Evolutionary conservation across 176 grass and related monocot species (phyloP), one percentile per base, ranked within the genome.

Genomic region (Avena atlantica): DNA sequence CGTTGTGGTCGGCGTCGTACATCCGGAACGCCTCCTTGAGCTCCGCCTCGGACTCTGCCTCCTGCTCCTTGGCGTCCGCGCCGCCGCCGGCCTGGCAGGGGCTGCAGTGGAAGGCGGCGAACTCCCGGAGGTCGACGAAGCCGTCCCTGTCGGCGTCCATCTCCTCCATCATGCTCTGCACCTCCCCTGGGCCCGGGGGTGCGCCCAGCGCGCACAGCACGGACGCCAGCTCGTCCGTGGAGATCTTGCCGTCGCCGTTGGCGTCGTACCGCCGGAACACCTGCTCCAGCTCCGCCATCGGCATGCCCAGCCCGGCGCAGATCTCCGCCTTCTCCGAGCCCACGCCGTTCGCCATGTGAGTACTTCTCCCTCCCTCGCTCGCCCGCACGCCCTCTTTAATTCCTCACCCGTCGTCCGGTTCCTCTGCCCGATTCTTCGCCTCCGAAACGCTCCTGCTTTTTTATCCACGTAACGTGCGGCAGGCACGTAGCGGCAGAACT

Each of bases 211-310:
- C 85, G 24, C 62, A 80, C 34, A 95, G 80, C 74, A 88, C 80
- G 25, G 74, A 72, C 29, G 74, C 88, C 36, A 92, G 74, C 86
- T 95, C 93, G 19, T 87, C 84, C 42, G 62, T 50, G 10, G 93
- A 92, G 88, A 95, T 95, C 93, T 79, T 88, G 69, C 90, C 88
- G 86, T 90, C 90, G 88, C 90, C 87, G 87, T 94, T 89, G 16
- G 85, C 81, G 81, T 94, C 92, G 81, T 89, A 94, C 8, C 81
- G 84, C 25, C 51, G 79, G 85, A 94, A 94, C 20, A 94, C 87
- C 89, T 78, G 84, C 77, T 89, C 81, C 81, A 91, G n/a, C 53
- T 91, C 85, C 45, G 78, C 77, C 77, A 44, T 78, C 69, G 85
- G 81, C 85, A 88, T 91, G 67, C 76, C 85, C n/a, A 13, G 13